Conservation (phyloP, 2,329 filamentous ascomycete genomes). For the Paracorniculantispora psalliotae region DNA sequence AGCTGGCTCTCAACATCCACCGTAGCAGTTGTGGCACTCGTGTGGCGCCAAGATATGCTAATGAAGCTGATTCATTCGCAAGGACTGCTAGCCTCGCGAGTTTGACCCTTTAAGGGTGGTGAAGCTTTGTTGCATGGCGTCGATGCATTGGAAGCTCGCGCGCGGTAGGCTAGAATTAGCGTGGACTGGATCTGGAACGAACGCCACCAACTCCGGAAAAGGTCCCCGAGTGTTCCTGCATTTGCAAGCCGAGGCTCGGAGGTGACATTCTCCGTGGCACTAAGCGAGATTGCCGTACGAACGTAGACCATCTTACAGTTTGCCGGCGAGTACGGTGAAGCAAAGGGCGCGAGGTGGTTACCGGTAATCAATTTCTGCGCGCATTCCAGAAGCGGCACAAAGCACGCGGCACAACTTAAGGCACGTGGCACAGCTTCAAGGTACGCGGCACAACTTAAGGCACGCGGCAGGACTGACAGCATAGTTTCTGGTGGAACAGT, state of each 20-base stretch:
- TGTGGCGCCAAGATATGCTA: neutral
- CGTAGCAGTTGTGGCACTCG: neutral
- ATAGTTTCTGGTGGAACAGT: too few relatives aligned
- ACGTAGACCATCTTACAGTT: neutral
- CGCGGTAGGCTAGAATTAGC: neutral
- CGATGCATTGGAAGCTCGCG: neutral
- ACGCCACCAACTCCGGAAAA: neutral
- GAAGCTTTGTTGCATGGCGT: neutral
- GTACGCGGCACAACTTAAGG: too few relatives aligned
- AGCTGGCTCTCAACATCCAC: neutral
- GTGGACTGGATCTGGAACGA: neutral
- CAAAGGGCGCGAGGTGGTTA: neutral
- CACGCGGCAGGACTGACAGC: too few relatives aligned
- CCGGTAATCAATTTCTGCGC: neutral
- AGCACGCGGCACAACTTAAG: too few relatives aligned
- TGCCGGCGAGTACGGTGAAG: neutral
- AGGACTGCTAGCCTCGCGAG: neutral
- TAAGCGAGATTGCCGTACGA: neutral
- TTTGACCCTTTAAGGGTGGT: neutral
- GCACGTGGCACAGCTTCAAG: too few relatives aligned
- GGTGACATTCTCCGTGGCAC: neutral
- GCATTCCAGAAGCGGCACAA: too few relatives aligned
- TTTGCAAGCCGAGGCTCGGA: neutral
- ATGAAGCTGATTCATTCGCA: neutral
- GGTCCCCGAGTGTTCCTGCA: neutral